Conservation (phyloP, 106 monocot genomes). For the Agapanthus africanus region DNA sequence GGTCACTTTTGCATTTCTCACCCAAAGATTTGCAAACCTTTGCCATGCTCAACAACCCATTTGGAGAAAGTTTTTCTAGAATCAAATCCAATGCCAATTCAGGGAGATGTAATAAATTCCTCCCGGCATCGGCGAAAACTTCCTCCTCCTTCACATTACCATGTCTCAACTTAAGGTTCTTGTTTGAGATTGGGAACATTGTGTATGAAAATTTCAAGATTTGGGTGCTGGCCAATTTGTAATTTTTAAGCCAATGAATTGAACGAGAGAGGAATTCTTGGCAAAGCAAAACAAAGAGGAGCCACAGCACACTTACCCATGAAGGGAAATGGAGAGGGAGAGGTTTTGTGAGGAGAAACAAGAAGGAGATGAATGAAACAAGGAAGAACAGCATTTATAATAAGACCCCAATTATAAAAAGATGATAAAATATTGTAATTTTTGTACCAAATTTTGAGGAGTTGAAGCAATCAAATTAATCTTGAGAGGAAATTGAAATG, state of each 20-base stretch:
- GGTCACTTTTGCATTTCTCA: conserved; percentile 53
- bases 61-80: conserved; percentile 54
- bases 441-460: too few species aligned
- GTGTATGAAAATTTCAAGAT: too few species aligned
- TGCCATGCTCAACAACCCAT: conserved; percentile 49
- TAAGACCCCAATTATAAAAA: too few species aligned
- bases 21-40: conserved; percentile 48
- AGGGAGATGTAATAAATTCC: conserved; percentile 61
- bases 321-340: conserved; percentile 31
- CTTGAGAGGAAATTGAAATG: too few species aligned
- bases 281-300: conserved; percentile 28
- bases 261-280: conserved; percentile 15
- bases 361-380: conserved; percentile 45
- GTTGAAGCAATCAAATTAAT: too few species aligned
- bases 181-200: too few species aligned
- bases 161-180: too few species aligned
- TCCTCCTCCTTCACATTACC: conserved; percentile 3
- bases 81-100: conserved; percentile 65
- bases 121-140: conserved; percentile 1
- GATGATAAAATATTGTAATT: too few species aligned
- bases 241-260: conserved; percentile 11
- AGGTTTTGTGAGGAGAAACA: conserved; percentile 34
- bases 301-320: conserved; percentile 23
- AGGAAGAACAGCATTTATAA: conserved; percentile 63
- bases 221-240: background rate